phyloP scores from a whole-genome alignment of 495 filamentous ascomycete genomes.

The Chaetomidium leptoderma region DNA sequence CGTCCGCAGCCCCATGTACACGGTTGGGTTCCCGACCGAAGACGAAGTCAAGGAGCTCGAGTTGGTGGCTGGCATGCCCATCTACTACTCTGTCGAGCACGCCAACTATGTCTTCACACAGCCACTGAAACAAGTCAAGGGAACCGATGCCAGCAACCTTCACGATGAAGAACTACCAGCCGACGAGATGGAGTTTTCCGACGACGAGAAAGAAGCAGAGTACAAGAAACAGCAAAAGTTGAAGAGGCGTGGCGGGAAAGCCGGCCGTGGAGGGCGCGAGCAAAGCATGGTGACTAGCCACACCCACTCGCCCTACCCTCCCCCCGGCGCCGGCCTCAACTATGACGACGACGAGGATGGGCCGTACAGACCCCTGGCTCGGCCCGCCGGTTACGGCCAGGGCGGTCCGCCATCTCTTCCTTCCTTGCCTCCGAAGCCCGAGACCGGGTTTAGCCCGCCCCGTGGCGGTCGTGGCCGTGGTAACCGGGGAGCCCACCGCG shows the following conservation, averaged over 20 bases:
- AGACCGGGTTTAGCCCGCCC: conserved; percentile 16
- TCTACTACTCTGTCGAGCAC: conserved; percentile 74
- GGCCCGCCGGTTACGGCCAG: conserved; percentile 54
- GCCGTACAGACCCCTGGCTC: conserved; percentile 62
- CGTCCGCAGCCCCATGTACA: conserved; percentile 78
- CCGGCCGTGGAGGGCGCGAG: conserved; percentile 6
- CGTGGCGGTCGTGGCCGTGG: conserved; percentile 18
- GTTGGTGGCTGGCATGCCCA: conserved; percentile 56
- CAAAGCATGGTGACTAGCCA: conserved; percentile 29
- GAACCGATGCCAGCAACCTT: conserved; percentile 87
- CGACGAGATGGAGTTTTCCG: conserved; percentile 88
- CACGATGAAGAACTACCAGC: conserved; percentile 87
- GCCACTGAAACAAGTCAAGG: conserved; percentile 67
- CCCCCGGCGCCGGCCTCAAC: conserved; percentile 27
- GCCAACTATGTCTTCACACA: conserved; percentile 81
- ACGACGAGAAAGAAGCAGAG: conserved; percentile 88
- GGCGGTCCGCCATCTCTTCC: conserved; percentile 38
- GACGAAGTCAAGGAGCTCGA: conserved; percentile 62
- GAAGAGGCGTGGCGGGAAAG: conserved; percentile 50
- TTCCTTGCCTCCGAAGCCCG: conserved; percentile 36
- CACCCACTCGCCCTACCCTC: conserved; percentile 26
- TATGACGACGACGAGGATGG: conserved; percentile 64
- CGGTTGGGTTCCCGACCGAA: conserved; percentile 61
- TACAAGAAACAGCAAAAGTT: conserved; percentile 60
- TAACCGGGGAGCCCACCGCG: conserved; percentile 35